These are phyloP conservation scores for Tuber microsphaerosporum DNA, from an alignment of 495 filamentous ascomycete species.

Conservation along the genomic window DNA sequence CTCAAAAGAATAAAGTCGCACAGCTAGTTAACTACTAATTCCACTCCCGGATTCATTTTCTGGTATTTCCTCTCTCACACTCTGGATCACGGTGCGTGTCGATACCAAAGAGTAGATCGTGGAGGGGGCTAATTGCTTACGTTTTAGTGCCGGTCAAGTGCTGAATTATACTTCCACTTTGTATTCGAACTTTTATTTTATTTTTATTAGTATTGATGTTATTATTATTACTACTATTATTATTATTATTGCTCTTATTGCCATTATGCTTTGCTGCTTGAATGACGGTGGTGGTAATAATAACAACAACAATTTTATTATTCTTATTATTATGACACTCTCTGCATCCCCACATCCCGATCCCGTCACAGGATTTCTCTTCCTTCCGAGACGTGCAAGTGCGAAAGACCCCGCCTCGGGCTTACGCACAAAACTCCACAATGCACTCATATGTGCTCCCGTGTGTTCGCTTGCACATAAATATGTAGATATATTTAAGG, in stretches of 20 bases:
- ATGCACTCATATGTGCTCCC: not conserved
- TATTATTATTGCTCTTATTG: too few relatives aligned
- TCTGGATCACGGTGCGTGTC: not conserved
- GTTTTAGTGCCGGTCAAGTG: not conserved
- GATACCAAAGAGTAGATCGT: not conserved
- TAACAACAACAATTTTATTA: too few relatives aligned
- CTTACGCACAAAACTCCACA: not conserved
- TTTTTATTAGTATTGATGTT: not conserved
- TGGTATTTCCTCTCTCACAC: not conserved
- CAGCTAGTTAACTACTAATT: not conserved
- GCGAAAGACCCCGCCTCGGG: not conserved
- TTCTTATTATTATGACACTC: not conserved
- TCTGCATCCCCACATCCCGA: not conserved
- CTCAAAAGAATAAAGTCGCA: not conserved
- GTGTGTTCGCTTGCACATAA: not conserved
- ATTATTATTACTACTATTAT: not conserved
- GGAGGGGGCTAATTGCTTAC: not conserved
- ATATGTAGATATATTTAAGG: slow-evolving; percentile 11
- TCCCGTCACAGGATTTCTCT: not conserved
- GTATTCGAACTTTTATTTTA: not conserved
- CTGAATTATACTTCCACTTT: not conserved
- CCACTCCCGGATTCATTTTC: not conserved
- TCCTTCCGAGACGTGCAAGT: not conserved
- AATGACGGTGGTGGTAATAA: too few relatives aligned
- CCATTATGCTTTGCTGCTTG: too few relatives aligned